Percentiles rank a stretch among this genome's conserved stretches.
These are phyloP conservation scores for Cercophora scortea DNA, from an alignment of 495 filamentous ascomycete genomes.

Conservation along the genomic window DNA sequence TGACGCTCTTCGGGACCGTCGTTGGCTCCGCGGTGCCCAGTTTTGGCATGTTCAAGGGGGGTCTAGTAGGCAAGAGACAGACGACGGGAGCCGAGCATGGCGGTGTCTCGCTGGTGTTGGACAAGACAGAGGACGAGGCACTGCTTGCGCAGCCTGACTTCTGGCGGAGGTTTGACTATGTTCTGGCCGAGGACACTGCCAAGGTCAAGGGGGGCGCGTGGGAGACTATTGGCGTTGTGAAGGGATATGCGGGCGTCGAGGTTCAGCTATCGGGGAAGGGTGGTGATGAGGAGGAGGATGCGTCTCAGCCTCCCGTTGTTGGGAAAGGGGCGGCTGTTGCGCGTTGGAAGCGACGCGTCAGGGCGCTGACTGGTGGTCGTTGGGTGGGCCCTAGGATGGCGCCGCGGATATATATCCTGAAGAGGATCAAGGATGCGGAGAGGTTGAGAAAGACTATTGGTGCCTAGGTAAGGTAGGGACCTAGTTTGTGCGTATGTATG, in stretches of 20 bases:
- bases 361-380: conserved; percentile 45
- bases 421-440: conserved; percentile 25
- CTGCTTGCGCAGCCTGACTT: conserved; percentile 55
- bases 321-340: conserved; percentile 25
- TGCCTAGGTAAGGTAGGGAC: background rate
- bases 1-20: conserved; percentile 67
- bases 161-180: conserved; percentile 79
- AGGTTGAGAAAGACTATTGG: conserved; percentile 5
- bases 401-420: conserved; percentile 51
- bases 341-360: conserved; percentile 21
- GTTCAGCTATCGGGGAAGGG: conserved; percentile 37
- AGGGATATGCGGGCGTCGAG: conserved; percentile 64
- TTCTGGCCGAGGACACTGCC: conserved; percentile 60
- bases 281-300: conserved; percentile 15
- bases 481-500: background rate
- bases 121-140: conserved; percentile 56
- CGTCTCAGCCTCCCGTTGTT: conserved; percentile 12
- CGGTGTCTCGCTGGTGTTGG: conserved; percentile 32
- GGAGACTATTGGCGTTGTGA: conserved; percentile 60
- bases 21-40: conserved; percentile 7
- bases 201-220: conserved; percentile 52
- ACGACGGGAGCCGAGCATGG: background rate
- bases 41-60: background rate
- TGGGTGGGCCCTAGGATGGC: conserved; percentile 57
- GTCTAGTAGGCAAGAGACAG: background rate